These are phyloP conservation scores for Talaromyces amestolkiae DNA, from an alignment of 2,329 filamentous ascomycete species.

Conservation along the genomic window DNA sequence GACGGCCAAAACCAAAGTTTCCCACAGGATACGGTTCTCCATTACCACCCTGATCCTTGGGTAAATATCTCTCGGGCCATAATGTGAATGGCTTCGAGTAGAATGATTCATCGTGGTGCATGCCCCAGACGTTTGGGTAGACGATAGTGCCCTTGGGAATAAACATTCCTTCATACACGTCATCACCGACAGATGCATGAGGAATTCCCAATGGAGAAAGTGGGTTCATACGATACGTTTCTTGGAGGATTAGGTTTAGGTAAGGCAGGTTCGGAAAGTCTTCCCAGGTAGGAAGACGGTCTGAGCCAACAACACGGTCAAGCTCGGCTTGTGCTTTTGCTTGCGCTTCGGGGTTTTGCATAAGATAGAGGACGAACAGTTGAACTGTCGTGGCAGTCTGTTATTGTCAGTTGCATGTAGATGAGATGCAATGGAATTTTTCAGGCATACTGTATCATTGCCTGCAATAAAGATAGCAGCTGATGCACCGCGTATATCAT, in stretches of 20 bases:
- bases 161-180: constrained; percentile 56
- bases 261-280: constrained; percentile 47
- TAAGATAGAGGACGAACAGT: constrained; percentile 5
- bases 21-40: constrained; percentile 9
- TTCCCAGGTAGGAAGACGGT: constrained; percentile 48
- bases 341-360: constrained; percentile 28
- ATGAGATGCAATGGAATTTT: background rate
- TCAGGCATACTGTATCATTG: background rate
- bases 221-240: constrained; percentile 48
- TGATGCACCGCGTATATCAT: constrained; percentile 6
- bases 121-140: constrained; percentile 47
- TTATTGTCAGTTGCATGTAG: background rate
- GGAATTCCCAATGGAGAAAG: constrained; percentile 54
- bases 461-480: constrained; percentile 9
- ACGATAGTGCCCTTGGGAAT: constrained; percentile 56
- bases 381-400: constrained; percentile 43
- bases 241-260: constrained; percentile 49
- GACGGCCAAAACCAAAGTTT: constrained; percentile 4
- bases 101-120: constrained; percentile 48
- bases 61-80: constrained; percentile 30
- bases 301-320: constrained; percentile 48
- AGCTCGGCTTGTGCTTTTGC: constrained; percentile 49
- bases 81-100: constrained; percentile 37
- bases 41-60: background rate
- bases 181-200: constrained; percentile 55